These are phyloP conservation scores for Phialocephala subalpina DNA, from an alignment of 2,329 filamentous ascomycete genomes.

Conservation along the genomic window DNA sequence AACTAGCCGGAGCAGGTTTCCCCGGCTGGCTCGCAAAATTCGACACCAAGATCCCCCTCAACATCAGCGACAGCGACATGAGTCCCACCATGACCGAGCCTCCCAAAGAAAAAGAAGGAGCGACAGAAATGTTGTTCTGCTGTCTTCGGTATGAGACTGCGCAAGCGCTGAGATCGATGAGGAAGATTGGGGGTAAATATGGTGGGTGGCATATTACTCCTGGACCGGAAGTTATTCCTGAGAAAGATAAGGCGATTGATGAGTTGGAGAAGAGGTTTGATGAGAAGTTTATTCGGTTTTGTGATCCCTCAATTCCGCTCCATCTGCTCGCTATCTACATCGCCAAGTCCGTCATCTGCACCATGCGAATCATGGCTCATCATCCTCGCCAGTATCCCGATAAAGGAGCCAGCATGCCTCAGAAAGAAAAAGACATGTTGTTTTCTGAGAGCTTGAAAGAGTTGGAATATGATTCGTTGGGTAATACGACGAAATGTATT, in stretches of 20 bases:
- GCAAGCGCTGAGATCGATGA: slow-evolving; percentile 31
- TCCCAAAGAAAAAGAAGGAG: slow-evolving; percentile 50
- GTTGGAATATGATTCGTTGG: slow-evolving; percentile 45
- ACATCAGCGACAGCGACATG: slow-evolving; percentile 63
- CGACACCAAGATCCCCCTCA: slow-evolving; percentile 59
- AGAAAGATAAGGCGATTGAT: slow-evolving; percentile 42
- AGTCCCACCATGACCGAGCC: slow-evolving; percentile 51
- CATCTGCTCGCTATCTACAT: slow-evolving; percentile 44
- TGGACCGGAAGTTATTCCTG: slow-evolving; percentile 21
- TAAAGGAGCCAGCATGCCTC: slow-evolving; percentile 41
- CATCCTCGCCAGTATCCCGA: slow-evolving; percentile 44
- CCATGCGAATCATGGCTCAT: slow-evolving; percentile 44
- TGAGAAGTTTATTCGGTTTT: slow-evolving; percentile 50
- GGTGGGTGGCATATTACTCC: slow-evolving; percentile 4
- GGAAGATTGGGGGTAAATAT: slow-evolving; percentile 9
- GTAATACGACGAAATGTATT: slow-evolving; percentile 40
- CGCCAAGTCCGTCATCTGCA: slow-evolving; percentile 40
- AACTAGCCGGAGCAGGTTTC: slow-evolving; percentile 60
- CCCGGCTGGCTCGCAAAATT: slow-evolving; percentile 49
- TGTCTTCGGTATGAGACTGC: slow-evolving; percentile 47
- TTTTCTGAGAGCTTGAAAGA: slow-evolving; percentile 48
- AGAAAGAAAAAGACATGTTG: slow-evolving; percentile 44
- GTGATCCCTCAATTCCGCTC: slow-evolving; percentile 50
- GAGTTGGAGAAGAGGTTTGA: slow-evolving; percentile 46
- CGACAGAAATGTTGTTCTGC: slow-evolving; percentile 57